phyloP scores from a whole-genome alignment of 2,329 filamentous ascomycete species.

The Podosphaera fusca region DNA sequence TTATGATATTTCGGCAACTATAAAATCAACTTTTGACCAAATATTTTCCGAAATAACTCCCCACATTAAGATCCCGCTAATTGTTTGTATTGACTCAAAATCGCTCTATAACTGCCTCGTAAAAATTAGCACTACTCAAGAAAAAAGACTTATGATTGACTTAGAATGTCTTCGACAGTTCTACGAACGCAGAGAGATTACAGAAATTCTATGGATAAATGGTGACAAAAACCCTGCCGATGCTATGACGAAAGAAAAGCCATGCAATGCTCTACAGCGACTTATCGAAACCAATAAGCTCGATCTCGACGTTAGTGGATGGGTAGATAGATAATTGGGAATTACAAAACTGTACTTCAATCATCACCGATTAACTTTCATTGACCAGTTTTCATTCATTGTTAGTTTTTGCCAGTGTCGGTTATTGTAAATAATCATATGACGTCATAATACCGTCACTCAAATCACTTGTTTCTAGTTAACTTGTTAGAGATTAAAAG shows the following conservation, averaged over 20 bases:
- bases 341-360: not conserved
- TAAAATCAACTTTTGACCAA: not conserved
- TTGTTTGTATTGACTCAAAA: not conserved
- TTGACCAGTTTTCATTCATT: not conserved
- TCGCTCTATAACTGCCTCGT: not conserved
- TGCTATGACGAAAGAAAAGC: not conserved
- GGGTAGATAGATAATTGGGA: not conserved
- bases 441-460: no score
- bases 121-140: not conserved
- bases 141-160: not conserved
- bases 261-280: not conserved
- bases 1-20: conserved; percentile 1
- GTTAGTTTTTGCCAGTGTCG: no score
- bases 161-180: not conserved
- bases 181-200: not conserved
- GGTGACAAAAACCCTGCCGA: no score
- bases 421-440: no score
- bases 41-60: not conserved
- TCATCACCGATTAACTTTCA: not conserved
- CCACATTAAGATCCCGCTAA: not conserved
- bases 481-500: not conserved
- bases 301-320: not conserved
- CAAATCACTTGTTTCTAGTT: no score
- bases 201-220: no score
- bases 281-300: not conserved